A percentile compares a stretch with the other conserved stretches of the same genome.
These are phyloP conservation scores for Colletotrichum phormii DNA, from an alignment of 2,329 filamentous ascomycete species.

Conservation along the genomic window DNA sequence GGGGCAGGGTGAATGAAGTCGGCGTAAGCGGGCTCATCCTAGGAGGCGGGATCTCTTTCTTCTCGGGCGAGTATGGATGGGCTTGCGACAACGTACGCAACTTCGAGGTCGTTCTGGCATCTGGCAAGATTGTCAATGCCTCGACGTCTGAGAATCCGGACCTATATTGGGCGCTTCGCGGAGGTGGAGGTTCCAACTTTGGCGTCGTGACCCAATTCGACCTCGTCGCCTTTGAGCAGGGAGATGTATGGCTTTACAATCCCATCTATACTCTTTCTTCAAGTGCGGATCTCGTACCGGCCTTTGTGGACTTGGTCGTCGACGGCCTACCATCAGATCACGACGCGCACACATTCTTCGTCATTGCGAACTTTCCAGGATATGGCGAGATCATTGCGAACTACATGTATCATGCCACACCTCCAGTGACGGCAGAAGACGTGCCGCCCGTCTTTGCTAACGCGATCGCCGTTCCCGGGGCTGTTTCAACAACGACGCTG, in stretches of 20 bases:
- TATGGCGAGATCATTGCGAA: conserved; percentile 30
- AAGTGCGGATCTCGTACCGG: conserved; percentile 35
- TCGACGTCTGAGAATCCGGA: conserved; percentile 49
- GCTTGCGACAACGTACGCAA: conserved; percentile 58
- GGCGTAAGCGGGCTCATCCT: conserved; percentile 58
- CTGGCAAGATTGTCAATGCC: conserved; percentile 56
- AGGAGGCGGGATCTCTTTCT: conserved; percentile 62
- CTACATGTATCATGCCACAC: conserved; percentile 37
- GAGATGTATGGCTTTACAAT: conserved; percentile 44
- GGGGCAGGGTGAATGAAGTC: conserved; percentile 55
- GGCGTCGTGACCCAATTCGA: conserved; percentile 49
- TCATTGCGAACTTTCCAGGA: conserved; percentile 23
- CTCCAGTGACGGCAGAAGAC: conserved; percentile 10
- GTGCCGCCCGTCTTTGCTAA: conserved; percentile 41
- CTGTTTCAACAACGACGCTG: conserved; percentile 39
- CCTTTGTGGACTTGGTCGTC: conserved; percentile 29
- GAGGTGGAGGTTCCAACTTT: conserved; percentile 56
- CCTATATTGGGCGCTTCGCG: conserved; percentile 57
- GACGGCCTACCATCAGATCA: conserved; percentile 37
- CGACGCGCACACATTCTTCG: conserved; percentile 41
- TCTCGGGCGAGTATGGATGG: conserved; percentile 57
- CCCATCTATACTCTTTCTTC: conserved; percentile 35
- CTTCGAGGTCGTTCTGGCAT: conserved; percentile 60
- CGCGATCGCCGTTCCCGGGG: conserved; percentile 39
- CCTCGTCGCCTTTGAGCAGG: conserved; percentile 43